Conservation (phyloP, 139 green algal species). For the Mesotaenium endlicherianum region DNA sequence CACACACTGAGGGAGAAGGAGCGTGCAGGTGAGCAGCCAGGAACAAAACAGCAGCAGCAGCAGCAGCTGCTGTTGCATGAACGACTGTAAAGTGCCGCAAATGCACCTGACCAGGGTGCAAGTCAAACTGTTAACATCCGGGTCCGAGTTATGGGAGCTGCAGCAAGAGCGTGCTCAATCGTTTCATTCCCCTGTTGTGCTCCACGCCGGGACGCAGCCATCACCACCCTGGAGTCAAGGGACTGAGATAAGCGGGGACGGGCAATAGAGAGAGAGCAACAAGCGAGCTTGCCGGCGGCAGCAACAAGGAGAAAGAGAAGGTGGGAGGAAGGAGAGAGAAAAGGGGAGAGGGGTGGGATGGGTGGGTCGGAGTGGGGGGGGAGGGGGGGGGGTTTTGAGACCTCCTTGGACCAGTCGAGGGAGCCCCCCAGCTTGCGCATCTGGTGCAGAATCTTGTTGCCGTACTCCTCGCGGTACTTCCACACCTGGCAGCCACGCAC, state of each 20-base stretch:
- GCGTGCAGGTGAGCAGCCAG: too few relatives aligned
- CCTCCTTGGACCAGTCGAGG: slow-evolving; percentile 85
- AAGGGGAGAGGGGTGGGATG: not conserved
- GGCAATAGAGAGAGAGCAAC: not conserved
- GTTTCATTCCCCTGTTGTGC: too few relatives aligned
- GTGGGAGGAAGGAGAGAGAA: not conserved
- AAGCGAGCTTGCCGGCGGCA: not conserved
- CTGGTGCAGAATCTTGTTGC: slow-evolving; percentile 82
- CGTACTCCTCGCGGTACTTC: slow-evolving; percentile 86
- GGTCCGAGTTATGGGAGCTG: too few relatives aligned
- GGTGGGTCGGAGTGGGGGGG: not conserved
- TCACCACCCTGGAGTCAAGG: too few relatives aligned
- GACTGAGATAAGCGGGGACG: not conserved
- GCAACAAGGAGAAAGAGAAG: not conserved
- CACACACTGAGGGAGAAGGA: too few relatives aligned
- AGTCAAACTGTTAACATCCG: too few relatives aligned
- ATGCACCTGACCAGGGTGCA: too few relatives aligned
- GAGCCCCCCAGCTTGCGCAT: slow-evolving; percentile 82
- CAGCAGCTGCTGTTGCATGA: too few relatives aligned
- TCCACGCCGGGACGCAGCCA: too few relatives aligned
- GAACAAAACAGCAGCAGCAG: too few relatives aligned
- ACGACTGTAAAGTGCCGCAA: too few relatives aligned
- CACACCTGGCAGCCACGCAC: slow-evolving; percentile 49
- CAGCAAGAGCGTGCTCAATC: too few relatives aligned
- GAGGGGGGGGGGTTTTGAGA: not conserved